Percentiles rank a stretch among this genome's conserved stretches.
Evolutionary conservation across 2,329 filamentous ascomycete species (phyloP).

Genomic region (Dactylellina drechsleri): DNA sequence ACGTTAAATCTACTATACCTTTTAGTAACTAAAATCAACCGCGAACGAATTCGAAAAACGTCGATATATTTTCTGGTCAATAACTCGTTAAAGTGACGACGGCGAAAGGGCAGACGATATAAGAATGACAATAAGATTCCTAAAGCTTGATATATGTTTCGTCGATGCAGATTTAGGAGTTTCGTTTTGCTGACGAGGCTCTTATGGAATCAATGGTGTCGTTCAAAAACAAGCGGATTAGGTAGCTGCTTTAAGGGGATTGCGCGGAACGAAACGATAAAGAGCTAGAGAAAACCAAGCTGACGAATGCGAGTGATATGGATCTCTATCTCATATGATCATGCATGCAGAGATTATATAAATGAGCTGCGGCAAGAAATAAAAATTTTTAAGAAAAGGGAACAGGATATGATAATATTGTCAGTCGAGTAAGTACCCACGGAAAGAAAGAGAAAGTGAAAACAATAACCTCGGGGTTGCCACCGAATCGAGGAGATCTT

Average conservation of each 20-base stretch:
- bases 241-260: conserved; percentile 50
- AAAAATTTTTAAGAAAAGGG: conserved; percentile 6
- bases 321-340: not conserved
- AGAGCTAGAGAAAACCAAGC: conserved; percentile 17
- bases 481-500: conserved; percentile 23
- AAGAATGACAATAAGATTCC: conserved; percentile 16
- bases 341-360: conserved; percentile 11
- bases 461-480: conserved; percentile 15
- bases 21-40: not conserved
- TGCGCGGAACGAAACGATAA: conserved; percentile 34
- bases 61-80: not conserved
- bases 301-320: conserved; percentile 43
- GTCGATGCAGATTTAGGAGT: conserved; percentile 13
- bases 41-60: not conserved
- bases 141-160: not conserved
- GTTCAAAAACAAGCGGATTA: conserved; percentile 32
- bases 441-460: conserved; percentile 7
- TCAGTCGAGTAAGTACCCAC: not conserved
- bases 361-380: not conserved
- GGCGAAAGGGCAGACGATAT: not conserved
- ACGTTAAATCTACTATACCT: conserved; percentile 2
- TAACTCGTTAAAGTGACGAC: too few species aligned
- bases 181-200: conserved; percentile 36
- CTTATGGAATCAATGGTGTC: conserved; percentile 15
- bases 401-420: not conserved